Evolutionary conservation across 2,329 filamentous ascomycete genomes (phyloP), one percentile per base, ranked within the genome.

Genomic region (Fusarium sp.): DNA sequence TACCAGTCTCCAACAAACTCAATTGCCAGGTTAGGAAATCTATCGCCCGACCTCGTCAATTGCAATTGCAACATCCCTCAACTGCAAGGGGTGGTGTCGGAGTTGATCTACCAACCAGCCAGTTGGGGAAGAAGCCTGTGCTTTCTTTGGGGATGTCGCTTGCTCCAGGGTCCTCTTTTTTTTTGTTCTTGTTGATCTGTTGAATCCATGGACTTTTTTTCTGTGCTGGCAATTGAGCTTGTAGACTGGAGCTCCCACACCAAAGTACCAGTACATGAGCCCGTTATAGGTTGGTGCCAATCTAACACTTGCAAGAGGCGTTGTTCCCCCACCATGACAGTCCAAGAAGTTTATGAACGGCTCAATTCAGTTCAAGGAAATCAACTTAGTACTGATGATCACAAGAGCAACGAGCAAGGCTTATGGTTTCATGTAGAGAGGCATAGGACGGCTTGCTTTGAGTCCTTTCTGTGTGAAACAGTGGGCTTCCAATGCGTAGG

Each of bases 161-260:
- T 64, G 63, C 68, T 48, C 50, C 65, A 59, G 73, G 73, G 58
- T 67, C 71, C 72, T 69, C 67, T 66, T 70, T 71, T 70, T 71
- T 58, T 69, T 66, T 71, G 56, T 65, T 72, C 63, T 72, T 67
- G 73, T 73, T 75, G 73, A 76, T 73, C 73, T 76, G 74, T 76
- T 76, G 74, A 76, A 76, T 75, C 64, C 54, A 64, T 62, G 63
- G 66, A 62, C 57, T 62, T 58, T 62, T 63, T 46, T 44, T 45
- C 44, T 34, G 41, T 61, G 37, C 37, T 67, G 55, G 41, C 63
- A 52, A 65, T 70, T 70, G 67, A 70, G 67, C 63, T 71, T 70
- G 67, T 64, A 57, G 62, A 65, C 37, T 65, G 48, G 59, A 67
- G 58, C 62, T 70, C 18, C 50, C 57, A 59, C 43, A 42, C 45